Conservation (phyloP, 176 grass and related monocot genomes). For the Metroxylon sagu region DNA sequence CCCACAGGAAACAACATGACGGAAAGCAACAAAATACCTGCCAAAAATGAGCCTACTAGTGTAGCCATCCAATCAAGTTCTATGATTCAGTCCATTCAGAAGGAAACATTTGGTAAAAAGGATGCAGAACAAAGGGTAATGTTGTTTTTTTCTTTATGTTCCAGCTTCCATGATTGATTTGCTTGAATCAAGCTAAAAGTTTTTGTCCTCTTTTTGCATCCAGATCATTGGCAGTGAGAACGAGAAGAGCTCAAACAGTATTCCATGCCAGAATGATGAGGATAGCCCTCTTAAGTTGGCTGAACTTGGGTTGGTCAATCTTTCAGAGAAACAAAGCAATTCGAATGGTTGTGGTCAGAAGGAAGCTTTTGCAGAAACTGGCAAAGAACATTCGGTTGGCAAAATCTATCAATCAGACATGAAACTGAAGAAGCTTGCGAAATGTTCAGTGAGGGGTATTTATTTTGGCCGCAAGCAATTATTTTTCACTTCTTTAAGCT, state of each 20-base stretch:
- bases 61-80: not conserved
- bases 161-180: not conserved
- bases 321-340: not conserved
- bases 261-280: not conserved
- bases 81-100: not conserved
- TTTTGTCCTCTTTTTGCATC: not conserved
- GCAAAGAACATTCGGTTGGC: no score
- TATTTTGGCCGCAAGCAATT: slow-evolving; percentile 38
- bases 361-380: slow-evolving; percentile 12
- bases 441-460: slow-evolving; percentile 28
- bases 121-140: not conserved
- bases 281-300: not conserved
- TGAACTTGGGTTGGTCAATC: not conserved
- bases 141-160: not conserved
- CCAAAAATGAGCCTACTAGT: not conserved
- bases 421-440: slow-evolving; percentile 40
- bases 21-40: not conserved
- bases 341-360: not conserved
- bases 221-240: not conserved
- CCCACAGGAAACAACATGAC: not conserved
- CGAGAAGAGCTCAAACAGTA: not conserved
- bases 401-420: slow-evolving; percentile 2
- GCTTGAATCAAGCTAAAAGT: not conserved
- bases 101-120: not conserved
- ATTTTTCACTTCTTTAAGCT: slow-evolving; percentile 42